phyloP scores from a whole-genome alignment of 441 rosid genomes.

The Gossypium lobatum region DNA sequence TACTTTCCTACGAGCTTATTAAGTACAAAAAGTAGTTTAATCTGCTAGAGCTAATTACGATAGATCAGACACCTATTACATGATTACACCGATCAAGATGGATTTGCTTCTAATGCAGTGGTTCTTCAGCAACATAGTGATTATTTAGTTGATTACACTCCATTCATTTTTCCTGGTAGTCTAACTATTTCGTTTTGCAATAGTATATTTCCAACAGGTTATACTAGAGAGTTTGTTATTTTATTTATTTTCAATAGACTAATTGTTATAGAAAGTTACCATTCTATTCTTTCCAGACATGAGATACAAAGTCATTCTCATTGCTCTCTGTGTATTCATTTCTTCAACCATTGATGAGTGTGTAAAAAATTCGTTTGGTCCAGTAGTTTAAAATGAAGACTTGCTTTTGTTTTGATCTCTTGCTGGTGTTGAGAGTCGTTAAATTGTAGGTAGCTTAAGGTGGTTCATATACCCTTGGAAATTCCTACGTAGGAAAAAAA shows the following conservation, averaged over 20 bases:
- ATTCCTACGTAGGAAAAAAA: not conserved
- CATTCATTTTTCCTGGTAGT: too few species aligned
- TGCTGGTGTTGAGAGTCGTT: not conserved
- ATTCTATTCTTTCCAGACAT: constrained; percentile 15
- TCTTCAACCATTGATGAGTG: constrained; percentile 17
- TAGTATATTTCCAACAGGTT: not conserved
- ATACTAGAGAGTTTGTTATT: not conserved
- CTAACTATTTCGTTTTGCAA: not conserved
- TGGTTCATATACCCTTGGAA: not conserved
- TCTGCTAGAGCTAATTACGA: too few species aligned
- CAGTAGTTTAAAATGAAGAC: not conserved
- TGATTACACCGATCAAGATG: too few species aligned
- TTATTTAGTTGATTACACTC: too few species aligned
- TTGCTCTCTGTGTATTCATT: constrained; percentile 23
- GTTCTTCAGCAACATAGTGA: too few species aligned
- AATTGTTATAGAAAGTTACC: constrained; percentile 29
- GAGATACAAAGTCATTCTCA: constrained; percentile 27
- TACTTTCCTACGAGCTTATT: too few species aligned
- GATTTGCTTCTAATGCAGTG: too few species aligned
- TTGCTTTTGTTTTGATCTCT: constrained; percentile 3
- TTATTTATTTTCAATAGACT: constrained; percentile 15
- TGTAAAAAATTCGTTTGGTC: constrained; percentile 29
- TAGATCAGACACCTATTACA: too few species aligned
- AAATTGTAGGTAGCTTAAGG: not conserved
- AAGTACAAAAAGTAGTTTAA: too few species aligned